Conservation (phyloP, 2,329 filamentous ascomycete species). For the Hirsutella minnesotensis region DNA sequence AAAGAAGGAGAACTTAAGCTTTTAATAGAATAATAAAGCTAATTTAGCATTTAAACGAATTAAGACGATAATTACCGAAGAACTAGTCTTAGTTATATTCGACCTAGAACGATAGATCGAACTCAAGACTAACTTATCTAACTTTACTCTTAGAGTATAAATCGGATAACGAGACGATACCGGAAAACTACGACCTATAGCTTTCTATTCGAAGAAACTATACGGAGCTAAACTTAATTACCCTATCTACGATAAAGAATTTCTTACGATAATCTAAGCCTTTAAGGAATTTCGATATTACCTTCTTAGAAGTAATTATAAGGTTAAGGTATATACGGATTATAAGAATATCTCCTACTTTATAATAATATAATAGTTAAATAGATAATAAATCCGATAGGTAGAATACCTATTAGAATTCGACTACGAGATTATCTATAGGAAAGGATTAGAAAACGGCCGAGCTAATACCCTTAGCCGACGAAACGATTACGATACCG, state of each 20-base stretch:
- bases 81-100: background rate
- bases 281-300: slow-evolving; percentile 14
- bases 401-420: background rate
- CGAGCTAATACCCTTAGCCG: background rate
- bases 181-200: slow-evolving; percentile 5
- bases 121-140: background rate
- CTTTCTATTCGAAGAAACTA: slow-evolving; percentile 7
- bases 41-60: background rate
- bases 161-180: slow-evolving; percentile 7
- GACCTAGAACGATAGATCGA: background rate
- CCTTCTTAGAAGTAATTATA: slow-evolving; percentile 5
- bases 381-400: background rate
- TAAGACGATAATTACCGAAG: background rate
- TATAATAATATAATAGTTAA: background rate
- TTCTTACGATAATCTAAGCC: slow-evolving; percentile 11
- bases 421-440: slow-evolving; percentile 1
- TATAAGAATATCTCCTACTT: slow-evolving; percentile 11
- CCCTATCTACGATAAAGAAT: slow-evolving; percentile 12
- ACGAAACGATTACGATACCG: background rate
- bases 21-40: background rate
- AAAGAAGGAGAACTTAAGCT: background rate
- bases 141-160: slow-evolving; percentile 1
- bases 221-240: slow-evolving; percentile 10
- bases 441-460: background rate
- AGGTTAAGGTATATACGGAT: slow-evolving; percentile 9